Percentiles rank a stretch among this genome's conserved stretches.
These are phyloP conservation scores for Tilletia walkeri DNA, from an alignment of 1,284 basidiomycete species.

Conservation along the genomic window DNA sequence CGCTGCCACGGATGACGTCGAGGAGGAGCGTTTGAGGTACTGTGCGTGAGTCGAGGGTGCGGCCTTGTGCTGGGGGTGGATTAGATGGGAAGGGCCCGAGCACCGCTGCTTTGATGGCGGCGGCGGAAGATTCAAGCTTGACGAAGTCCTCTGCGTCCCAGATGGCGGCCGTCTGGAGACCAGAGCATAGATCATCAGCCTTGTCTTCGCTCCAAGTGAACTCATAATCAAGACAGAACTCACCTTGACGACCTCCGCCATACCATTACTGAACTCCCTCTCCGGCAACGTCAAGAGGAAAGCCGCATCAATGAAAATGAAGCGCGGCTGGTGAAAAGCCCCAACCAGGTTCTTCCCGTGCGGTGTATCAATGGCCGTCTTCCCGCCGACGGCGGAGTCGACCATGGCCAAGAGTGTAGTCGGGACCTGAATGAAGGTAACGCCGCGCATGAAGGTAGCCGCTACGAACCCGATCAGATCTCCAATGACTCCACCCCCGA, in stretches of 20 bases:
- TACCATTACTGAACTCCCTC: constrained; percentile 94
- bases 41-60: constrained; percentile 46
- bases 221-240: constrained; percentile 30
- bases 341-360: constrained; percentile 97
- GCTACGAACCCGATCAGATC: constrained; percentile 95
- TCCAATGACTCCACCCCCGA: constrained; percentile 92
- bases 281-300: constrained; percentile 90
- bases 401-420: constrained; percentile 98
- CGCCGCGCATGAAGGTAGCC: constrained; percentile 83
- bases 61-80: constrained; percentile 36
- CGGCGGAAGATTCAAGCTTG: constrained; percentile 51
- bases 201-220: not conserved
- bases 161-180: constrained; percentile 50
- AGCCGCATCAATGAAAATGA: constrained; percentile 94
- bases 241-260: constrained; percentile 98
- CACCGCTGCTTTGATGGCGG: constrained; percentile 50
- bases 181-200: not conserved
- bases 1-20: constrained; percentile 54
- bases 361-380: constrained; percentile 95
- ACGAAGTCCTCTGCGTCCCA: constrained; percentile 54
- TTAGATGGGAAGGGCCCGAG: constrained; percentile 39
- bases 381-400: constrained; percentile 93
- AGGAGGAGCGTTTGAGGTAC: constrained; percentile 49
- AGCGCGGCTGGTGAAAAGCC: constrained; percentile 96
- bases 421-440: constrained; percentile 92